A percentile compares a stretch with the other conserved stretches of the same genome.
phyloP scores from a whole-genome alignment of 139 green algal species.

The Marvania coccoides region DNA sequence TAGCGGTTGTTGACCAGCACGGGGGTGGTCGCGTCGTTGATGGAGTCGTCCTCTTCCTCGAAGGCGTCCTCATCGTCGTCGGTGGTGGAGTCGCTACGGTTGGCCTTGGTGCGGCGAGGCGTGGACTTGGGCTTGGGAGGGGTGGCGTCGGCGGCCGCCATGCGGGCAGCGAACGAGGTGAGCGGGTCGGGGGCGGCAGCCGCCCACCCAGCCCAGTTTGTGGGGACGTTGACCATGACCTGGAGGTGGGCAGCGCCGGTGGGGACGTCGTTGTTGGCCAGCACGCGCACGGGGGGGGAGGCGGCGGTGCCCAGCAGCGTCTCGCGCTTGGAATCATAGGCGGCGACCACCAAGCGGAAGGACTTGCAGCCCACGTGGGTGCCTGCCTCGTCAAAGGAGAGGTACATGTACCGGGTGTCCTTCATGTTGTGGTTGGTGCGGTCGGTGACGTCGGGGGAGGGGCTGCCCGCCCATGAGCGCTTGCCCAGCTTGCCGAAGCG shows the following conservation, averaged over 20 bases:
- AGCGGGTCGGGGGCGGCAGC: neutral
- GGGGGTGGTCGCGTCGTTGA: too few relatives aligned
- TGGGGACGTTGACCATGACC: neutral
- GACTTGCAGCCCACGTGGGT: slow-evolving; percentile 42
- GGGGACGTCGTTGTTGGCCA: slow-evolving; percentile 66
- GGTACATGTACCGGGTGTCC: slow-evolving; percentile 47
- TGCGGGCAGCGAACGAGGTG: neutral
- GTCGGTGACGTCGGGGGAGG: neutral
- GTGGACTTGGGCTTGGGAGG: neutral
- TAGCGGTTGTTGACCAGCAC: too few relatives aligned
- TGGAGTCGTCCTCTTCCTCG: too few relatives aligned
- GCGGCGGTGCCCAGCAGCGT: slow-evolving; percentile 30
- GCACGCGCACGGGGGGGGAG: slow-evolving; percentile 40
- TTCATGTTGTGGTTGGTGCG: slow-evolving; percentile 26
- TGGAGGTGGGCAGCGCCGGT: slow-evolving; percentile 43
- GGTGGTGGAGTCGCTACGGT: too few relatives aligned
- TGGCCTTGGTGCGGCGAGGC: neutral
- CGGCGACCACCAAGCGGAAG: slow-evolving; percentile 29
- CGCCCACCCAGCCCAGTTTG: slow-evolving; percentile 1
- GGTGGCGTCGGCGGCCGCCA: neutral
- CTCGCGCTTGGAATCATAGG: slow-evolving; percentile 15
- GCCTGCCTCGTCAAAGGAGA: slow-evolving; percentile 58
- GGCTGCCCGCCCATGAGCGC: neutral
- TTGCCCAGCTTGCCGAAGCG: slow-evolving; percentile 50
- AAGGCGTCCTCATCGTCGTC: too few relatives aligned